Evolutionary conservation across 192 early-diverging fungal genomes (phyloP).

Genomic region (Blastocladiella britannica): DNA sequence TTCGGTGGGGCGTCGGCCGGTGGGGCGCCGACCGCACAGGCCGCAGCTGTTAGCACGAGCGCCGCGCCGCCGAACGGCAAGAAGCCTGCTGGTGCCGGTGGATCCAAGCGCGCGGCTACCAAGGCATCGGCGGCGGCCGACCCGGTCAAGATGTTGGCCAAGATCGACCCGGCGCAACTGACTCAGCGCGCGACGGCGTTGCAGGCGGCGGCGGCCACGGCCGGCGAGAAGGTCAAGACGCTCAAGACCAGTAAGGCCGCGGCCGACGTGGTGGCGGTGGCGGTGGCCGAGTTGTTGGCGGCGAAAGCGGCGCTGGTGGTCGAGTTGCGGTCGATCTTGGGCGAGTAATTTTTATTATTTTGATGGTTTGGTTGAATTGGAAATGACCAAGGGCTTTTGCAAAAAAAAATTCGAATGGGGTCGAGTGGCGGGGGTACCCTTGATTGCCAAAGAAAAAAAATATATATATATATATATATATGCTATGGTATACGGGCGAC

Average conservation of each 20-base stretch:
- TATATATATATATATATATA: too few relatives aligned
- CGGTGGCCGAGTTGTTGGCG: constrained; percentile 18
- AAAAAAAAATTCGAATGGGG: too few relatives aligned
- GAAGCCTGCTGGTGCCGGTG: too few relatives aligned
- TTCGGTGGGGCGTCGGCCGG: constrained; percentile 40
- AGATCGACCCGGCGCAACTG: constrained; percentile 21
- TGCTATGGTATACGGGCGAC: too few relatives aligned
- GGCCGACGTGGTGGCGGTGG: constrained; percentile 15
- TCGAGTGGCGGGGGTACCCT: too few relatives aligned
- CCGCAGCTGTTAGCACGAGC: constrained; percentile 12
- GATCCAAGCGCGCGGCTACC: too few relatives aligned
- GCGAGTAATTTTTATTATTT: not conserved
- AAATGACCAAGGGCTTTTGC: too few relatives aligned
- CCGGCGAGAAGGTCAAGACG: constrained; percentile 29
- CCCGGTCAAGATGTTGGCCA: constrained; percentile 10
- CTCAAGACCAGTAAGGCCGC: constrained; percentile 36
- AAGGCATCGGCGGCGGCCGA: constrained; percentile 11
- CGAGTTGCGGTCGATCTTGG: constrained; percentile 9
- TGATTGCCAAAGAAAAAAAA: too few relatives aligned
- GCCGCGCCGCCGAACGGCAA: constrained; percentile 9
- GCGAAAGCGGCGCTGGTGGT: constrained; percentile 23
- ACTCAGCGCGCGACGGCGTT: constrained; percentile 23
- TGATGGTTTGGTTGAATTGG: not conserved
- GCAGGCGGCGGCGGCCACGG: constrained; percentile 28
- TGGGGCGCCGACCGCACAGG: not conserved